Evolutionary conservation across 805 yeast genomes (phyloP).

Genomic region (Candida fluviatilis): DNA sequence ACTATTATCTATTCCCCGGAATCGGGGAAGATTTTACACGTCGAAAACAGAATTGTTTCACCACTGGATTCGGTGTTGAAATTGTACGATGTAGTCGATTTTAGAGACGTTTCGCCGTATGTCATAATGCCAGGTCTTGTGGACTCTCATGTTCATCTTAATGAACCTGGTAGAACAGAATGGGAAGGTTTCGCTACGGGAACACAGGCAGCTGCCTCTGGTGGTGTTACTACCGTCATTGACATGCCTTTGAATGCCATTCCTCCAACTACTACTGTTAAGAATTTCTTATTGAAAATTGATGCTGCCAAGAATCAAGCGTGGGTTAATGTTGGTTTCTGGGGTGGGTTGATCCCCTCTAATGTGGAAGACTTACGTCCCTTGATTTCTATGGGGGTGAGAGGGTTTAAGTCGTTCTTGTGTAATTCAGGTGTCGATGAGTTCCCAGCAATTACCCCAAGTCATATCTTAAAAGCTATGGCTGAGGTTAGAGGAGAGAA

Average conservation of each 20-base stretch:
- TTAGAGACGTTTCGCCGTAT: slow-evolving; percentile 56
- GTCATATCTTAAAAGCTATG: slow-evolving; percentile 67
- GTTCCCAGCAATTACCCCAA: slow-evolving; percentile 74
- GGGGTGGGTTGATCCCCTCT: slow-evolving; percentile 92
- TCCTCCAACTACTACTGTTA: slow-evolving; percentile 88
- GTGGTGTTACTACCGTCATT: slow-evolving; percentile 93
- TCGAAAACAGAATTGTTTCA: slow-evolving; percentile 33
- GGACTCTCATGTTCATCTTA: slow-evolving; percentile 90
- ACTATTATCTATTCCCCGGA: slow-evolving; percentile 57
- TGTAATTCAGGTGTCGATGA: slow-evolving; percentile 96
- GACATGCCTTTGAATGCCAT: slow-evolving; percentile 97
- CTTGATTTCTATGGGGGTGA: slow-evolving; percentile 76
- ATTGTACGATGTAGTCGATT: slow-evolving; percentile 41
- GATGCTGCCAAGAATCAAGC: slow-evolving; percentile 76
- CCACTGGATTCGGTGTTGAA: slow-evolving; percentile 36
- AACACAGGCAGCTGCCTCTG: slow-evolving; percentile 89
- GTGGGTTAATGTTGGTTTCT: slow-evolving; percentile 92
- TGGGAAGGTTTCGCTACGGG: slow-evolving; percentile 99
- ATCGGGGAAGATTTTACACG: slow-evolving; percentile 51
- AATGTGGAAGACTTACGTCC: slow-evolving; percentile 70
- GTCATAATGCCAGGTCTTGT: slow-evolving; percentile 85
- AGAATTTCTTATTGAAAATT: slow-evolving; percentile 69
- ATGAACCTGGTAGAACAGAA: slow-evolving; percentile 97
- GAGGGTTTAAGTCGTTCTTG: slow-evolving; percentile 91
- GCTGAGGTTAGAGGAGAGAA: slow-evolving; percentile 52